Evolutionary conservation across 148 eudicot species (phyloP).

Genomic region (Pharnaceum exiguum): DNA sequence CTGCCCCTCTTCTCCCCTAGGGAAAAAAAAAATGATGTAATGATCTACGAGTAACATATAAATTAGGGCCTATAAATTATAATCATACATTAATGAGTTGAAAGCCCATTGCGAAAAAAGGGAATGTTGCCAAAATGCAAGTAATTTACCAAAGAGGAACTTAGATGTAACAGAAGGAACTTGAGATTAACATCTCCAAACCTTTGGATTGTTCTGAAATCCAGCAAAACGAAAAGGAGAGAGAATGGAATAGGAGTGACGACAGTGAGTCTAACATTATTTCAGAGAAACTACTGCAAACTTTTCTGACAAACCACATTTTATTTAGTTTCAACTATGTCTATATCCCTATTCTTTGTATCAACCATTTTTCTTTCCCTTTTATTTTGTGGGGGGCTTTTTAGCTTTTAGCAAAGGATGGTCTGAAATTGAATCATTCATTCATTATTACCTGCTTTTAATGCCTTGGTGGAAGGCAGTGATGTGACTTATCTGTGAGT

Average conservation of each 20-base stretch:
- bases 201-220: conserved; percentile 26
- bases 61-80: no score
- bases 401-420: conserved; percentile 18
- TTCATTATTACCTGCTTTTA: conserved; percentile 37
- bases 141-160: conserved; percentile 5
- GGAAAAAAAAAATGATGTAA: conserved; percentile 3
- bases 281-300: conserved; percentile 20
- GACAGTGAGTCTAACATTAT: conserved; percentile 19
- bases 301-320: conserved; percentile 14
- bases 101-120: conserved; percentile 16
- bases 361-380: neutral
- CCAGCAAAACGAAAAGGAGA: neutral
- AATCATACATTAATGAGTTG: conserved; percentile 18
- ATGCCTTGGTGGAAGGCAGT: conserved; percentile 25
- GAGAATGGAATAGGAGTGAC: neutral
- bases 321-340: neutral
- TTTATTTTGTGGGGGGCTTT: conserved; percentile 1
- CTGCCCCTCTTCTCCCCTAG: no score
- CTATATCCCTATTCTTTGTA: neutral
- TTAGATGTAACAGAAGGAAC: conserved; percentile 6
- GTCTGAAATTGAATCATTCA: conserved; percentile 32
- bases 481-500: conserved; percentile 33
- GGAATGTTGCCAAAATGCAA: conserved; percentile 17
- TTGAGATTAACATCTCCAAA: conserved; percentile 25
- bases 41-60: no score